A percentile compares a stretch with the other conserved stretches of the same genome.
phyloP scores from a whole-genome alignment of 1,139 yeast genomes.

The Debaryomycetaceae sp. region DNA sequence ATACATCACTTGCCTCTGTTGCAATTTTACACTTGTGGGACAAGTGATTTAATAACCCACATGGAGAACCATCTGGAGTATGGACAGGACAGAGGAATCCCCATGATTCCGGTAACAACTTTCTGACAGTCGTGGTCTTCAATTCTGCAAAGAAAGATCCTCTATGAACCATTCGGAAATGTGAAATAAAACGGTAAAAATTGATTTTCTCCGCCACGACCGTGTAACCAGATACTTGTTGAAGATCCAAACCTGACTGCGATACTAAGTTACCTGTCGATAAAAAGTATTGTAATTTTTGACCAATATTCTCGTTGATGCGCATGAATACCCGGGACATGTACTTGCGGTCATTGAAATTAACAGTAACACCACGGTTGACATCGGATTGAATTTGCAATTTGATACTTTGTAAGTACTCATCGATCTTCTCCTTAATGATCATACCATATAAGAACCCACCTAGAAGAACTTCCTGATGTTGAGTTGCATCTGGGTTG shows the following conservation, averaged over 20 bases:
- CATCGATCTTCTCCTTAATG: conserved; percentile 92
- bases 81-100: conserved; percentile 98
- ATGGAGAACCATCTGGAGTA: conserved; percentile 99
- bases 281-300: conserved; percentile 86
- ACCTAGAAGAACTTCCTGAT: conserved; percentile 93
- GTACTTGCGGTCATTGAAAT: conserved; percentile 80
- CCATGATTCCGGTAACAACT: conserved; percentile 96
- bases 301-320: conserved; percentile 91
- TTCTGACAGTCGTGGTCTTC: conserved; percentile 96
- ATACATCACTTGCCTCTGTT: conserved; percentile 73
- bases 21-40: conserved; percentile 91
- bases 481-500: conserved; percentile 99
- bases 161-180: conserved; percentile 99
- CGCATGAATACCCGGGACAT: conserved; percentile 75
- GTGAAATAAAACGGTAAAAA: conserved; percentile 93
- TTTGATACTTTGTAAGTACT: conserved; percentile 71
- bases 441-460: conserved; percentile 98
- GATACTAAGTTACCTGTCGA: conserved; percentile 97
- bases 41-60: conserved; percentile 96
- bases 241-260: conserved; percentile 95
- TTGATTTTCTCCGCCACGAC: conserved; percentile 98
- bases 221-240: conserved; percentile 96
- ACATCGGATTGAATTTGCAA: conserved; percentile 78
- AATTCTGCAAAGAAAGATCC: conserved; percentile 98
- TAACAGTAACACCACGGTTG: conserved; percentile 76